phyloP scores from a whole-genome alignment of 169 alveolate species.

The Plasmodium vivax region DNA sequence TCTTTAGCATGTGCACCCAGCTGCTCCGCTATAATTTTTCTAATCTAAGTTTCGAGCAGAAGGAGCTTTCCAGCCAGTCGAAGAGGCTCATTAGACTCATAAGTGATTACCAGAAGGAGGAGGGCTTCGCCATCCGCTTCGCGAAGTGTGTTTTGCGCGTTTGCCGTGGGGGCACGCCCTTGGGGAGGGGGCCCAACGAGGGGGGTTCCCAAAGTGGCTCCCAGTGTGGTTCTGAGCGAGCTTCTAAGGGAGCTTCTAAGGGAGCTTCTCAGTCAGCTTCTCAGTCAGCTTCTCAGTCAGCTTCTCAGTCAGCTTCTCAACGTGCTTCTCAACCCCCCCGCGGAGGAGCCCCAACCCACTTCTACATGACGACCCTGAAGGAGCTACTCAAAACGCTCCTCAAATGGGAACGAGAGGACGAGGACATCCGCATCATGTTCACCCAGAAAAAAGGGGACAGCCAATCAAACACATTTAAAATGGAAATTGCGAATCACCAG shows the following conservation, averaged over 20 bases:
- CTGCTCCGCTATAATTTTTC: constrained; percentile 15
- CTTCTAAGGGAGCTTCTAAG: too few relatives aligned
- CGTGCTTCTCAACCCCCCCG: neutral
- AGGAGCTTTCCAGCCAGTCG: neutral
- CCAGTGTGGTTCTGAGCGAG: too few relatives aligned
- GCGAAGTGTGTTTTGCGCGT: constrained; percentile 21
- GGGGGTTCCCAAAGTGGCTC: too few relatives aligned
- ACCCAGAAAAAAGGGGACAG: neutral
- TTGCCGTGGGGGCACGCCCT: neutral
- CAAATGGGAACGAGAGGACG: constrained; percentile 39
- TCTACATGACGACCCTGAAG: neutral
- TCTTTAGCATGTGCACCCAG: constrained; percentile 43
- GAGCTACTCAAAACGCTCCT: constrained; percentile 3
- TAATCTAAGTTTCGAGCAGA: neutral
- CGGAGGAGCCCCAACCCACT: neutral
- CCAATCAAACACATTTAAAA: neutral
- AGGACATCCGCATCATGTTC: constrained; percentile 9
- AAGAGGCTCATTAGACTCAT: constrained; percentile 6
- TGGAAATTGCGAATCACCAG: constrained; percentile 7
- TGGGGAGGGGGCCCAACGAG: neutral
- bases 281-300: too few relatives aligned
- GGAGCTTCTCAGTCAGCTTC: too few relatives aligned
- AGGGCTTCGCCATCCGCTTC: neutral
- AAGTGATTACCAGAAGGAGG: constrained; percentile 18
- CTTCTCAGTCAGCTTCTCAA: too few relatives aligned